Evolutionary conservation across 371 early-diverging fungal genomes (phyloP), one percentile per base, ranked within the genome.

Genomic region (Conidiobolus incongruus): DNA sequence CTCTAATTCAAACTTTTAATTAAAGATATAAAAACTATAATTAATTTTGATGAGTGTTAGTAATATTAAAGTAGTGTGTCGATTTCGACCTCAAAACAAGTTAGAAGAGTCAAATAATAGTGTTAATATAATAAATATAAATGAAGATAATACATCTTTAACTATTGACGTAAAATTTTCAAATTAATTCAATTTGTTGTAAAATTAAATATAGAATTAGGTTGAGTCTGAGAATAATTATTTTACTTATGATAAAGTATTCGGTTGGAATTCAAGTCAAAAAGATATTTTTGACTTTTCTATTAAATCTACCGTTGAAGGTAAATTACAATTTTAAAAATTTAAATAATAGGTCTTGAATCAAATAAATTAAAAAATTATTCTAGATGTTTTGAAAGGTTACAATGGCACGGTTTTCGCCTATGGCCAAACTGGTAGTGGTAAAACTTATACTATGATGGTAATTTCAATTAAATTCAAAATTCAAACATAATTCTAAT

Each of bases 371-470:
- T 28, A 20, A 17, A 33, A 42, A 21, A 45, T 38, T 46, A 35
- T 10, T 7, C 12, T 46, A 70, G 72, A 72, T 57, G 73, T 80
- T 44, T 72, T 77, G 53, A 72, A 74, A 40, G 81, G 81, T 54
- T 82, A 82, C 60, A 94, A 95, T 65, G 95, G 95, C 35, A 96
- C 98, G 2, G 85, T 97, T n/a, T 96, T 99, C 57, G 96, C 94
- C 30, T 99, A 93, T 59, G 95, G 95, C 50, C 94, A 93, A 58
- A 93, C 93, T 2, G 96, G 96, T 47, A 78, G 83, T 39, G 99
- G 98, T 61, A 98, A 98, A 71, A 98, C 98, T 4, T 86, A 86
- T 61, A 98, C 99, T 8, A 97, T 99, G 98, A 89, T 93, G 91
- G 82, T 78, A 64, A 47, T 55, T n/a, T 36, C 6, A 19, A 30